Percentiles rank a stretch among this genome's conserved stretches.
phyloP scores from a whole-genome alignment of 805 yeast genomes.

The Starmerella khaoyaiensis region DNA sequence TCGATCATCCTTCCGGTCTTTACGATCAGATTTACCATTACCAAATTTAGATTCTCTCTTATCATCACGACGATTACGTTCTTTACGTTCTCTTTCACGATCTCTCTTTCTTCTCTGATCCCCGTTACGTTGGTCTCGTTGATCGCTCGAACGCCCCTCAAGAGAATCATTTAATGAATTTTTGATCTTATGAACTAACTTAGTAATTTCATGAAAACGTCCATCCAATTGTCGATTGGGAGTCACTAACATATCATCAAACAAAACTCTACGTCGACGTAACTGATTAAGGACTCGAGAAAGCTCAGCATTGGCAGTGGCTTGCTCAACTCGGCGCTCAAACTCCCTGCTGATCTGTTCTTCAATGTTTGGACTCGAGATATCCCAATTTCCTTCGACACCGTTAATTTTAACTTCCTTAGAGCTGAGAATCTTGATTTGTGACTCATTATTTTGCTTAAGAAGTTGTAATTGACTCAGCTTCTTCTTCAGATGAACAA shows the following conservation, averaged over 20 bases:
- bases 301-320: neutral
- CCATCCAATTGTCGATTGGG: neutral
- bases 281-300: neutral
- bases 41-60: neutral
- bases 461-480: neutral
- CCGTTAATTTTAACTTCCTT: neutral
- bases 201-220: neutral
- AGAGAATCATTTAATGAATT: neutral
- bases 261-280: neutral
- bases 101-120: neutral
- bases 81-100: constrained; percentile 2
- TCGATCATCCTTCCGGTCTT: constrained; percentile 1
- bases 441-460: neutral
- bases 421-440: neutral
- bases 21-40: neutral
- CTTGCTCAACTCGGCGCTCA: constrained; percentile 1
- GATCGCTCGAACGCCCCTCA: neutral
- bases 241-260: neutral
- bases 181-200: neutral
- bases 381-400: neutral
- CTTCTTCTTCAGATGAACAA: neutral
- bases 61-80: neutral
- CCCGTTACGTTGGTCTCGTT: neutral
- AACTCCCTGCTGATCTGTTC: constrained; percentile 3
- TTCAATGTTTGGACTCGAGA: constrained; percentile 4